Conservation (phyloP, 2,329 filamentous ascomycete species). For the Triangularia verruculosa region DNA sequence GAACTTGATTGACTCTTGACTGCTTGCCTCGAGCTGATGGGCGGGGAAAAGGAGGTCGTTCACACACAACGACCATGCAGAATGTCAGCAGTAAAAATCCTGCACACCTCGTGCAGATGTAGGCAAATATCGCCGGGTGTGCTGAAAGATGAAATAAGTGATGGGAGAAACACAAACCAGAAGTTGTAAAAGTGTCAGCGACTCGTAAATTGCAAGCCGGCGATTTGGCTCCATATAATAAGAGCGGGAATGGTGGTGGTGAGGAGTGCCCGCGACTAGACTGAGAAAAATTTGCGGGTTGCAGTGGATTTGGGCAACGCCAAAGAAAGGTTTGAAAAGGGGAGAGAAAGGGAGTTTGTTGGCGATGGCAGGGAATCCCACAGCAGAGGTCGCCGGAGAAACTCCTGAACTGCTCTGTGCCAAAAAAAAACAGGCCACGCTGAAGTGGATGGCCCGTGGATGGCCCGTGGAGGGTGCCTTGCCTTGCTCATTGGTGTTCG, state of each 20-base stretch:
- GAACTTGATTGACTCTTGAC: neutral
- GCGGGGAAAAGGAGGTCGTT: slow-evolving; percentile 11
- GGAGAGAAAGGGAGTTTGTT: neutral
- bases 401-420: neutral
- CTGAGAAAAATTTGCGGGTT: neutral
- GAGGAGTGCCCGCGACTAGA: neutral
- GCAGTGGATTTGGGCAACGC: neutral
- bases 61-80: slow-evolving; percentile 2
- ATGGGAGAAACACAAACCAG: slow-evolving; percentile 2
- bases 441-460: neutral
- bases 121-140: neutral
- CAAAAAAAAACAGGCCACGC: neutral
- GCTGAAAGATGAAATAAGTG: neutral
- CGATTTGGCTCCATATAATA: neutral
- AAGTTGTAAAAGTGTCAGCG: neutral
- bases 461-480: neutral
- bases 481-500: neutral
- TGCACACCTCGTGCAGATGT: slow-evolving; percentile 10
- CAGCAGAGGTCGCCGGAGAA: neutral
- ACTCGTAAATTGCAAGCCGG: neutral
- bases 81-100: slow-evolving; percentile 12
- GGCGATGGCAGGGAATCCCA: neutral
- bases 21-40: neutral
- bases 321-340: neutral
- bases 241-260: neutral